A percentile compares a stretch with the other conserved stretches of the same genome.
These are phyloP conservation scores for Moelleriella libera DNA, from an alignment of 2,329 filamentous ascomycete genomes.

Conservation along the genomic window DNA sequence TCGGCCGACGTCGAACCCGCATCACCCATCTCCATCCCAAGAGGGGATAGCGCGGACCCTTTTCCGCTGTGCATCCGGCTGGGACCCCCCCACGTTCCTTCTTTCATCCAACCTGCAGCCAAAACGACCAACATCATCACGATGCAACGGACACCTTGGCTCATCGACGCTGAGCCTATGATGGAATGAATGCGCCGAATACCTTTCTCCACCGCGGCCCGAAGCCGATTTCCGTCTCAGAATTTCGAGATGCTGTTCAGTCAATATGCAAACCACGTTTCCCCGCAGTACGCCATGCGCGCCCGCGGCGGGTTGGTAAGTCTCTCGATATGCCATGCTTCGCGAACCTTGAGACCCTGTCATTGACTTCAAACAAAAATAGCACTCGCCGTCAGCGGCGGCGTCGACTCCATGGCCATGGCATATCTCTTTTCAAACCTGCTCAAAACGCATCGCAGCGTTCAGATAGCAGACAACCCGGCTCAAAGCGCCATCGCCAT, in stretches of 20 bases:
- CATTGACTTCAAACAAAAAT: background rate
- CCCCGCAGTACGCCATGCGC: conserved; percentile 20
- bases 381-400: conserved; percentile 79
- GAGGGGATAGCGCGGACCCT: too few species aligned
- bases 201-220: conserved; percentile 21
- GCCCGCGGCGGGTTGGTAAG: conserved; percentile 28
- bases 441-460: conserved; percentile 15
- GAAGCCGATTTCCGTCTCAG: conserved; percentile 20
- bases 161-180: background rate
- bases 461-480: conserved; percentile 31
- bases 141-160: too few species aligned
- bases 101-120: too few species aligned
- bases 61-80: too few species aligned
- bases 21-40: too few species aligned
- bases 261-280: conserved; percentile 36
- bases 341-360: too few species aligned
- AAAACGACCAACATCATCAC: too few species aligned
- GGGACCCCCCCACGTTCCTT: too few species aligned
- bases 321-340: background rate
- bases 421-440: conserved; percentile 54
- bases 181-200: conserved; percentile 21
- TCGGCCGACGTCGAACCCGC: too few species aligned
- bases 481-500: conserved; percentile 26
- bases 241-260: conserved; percentile 32
- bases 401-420: conserved; percentile 95